Conservation (phyloP, 441 rosid species). For the Daphne laureola region DNA sequence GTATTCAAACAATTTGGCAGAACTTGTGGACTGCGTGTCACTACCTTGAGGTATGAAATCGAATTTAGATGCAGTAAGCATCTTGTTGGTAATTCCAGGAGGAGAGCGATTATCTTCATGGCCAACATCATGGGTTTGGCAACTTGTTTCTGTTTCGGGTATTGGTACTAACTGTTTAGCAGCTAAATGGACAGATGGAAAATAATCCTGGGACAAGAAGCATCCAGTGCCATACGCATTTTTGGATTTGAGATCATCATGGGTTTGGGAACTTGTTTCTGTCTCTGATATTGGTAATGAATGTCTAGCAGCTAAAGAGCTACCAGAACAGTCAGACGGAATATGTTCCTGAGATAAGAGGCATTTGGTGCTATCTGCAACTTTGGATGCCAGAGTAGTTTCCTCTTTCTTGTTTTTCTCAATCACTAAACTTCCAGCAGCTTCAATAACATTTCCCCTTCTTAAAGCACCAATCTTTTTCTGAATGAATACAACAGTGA, state of each 20-base stretch:
- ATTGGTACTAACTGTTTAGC: too few species aligned
- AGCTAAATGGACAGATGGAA: too few species aligned
- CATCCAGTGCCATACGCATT: too few species aligned
- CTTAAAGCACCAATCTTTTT: constrained; percentile 72
- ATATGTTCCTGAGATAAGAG: constrained; percentile 21
- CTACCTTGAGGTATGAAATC: constrained; percentile 32
- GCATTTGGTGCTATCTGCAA: constrained; percentile 13
- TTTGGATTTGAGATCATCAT: constrained; percentile 21
- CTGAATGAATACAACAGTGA: constrained; percentile 55
- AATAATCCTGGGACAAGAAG: too few species aligned
- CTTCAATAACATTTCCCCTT: constrained; percentile 67
- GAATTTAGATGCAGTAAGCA: constrained; percentile 21
- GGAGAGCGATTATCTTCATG: neutral
- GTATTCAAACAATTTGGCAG: constrained; percentile 12
- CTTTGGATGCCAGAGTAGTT: constrained; percentile 21
- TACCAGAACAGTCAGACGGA: constrained; percentile 20
- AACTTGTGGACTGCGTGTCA: constrained; percentile 16
- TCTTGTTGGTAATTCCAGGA: constrained; percentile 22
- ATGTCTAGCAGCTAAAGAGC: constrained; percentile 31
- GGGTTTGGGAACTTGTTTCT: constrained; percentile 28
- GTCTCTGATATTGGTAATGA: constrained; percentile 35
- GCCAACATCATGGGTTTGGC: too few species aligned
- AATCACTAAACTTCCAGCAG: constrained; percentile 31
- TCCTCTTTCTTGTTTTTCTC: constrained; percentile 22
- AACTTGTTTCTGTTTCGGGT: too few species aligned